Evolutionary conservation across 345 rosid species (phyloP).

Genomic region (Arabidopsis thaliana): TAIR10.1 NC_003074.8:17223001-17223500

Average conservation of each 20-base stretch:
- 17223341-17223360: too few species aligned
- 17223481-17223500: too few species aligned
- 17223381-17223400: too few species aligned
- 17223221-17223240: not conserved
- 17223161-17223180: conserved; percentile 24
- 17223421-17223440: too few species aligned
- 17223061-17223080: not conserved
- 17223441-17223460: too few species aligned
- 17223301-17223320: not conserved
- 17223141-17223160: conserved; percentile 1
- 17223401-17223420: too few species aligned
- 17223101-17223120: conserved; percentile 1
- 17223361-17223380: too few species aligned
- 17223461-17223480: too few species aligned
- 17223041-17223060: conserved; percentile 7
- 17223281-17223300: not conserved
- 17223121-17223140: not conserved
- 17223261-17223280: not conserved
- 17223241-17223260: conserved; percentile 12
- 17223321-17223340: not conserved
- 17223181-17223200: not conserved
- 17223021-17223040: conserved; percentile 44
- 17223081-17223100: not conserved
- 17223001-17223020: conserved; percentile 42
- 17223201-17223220: conserved; percentile 25